phyloP scores from a whole-genome alignment of 495 filamentous ascomycete genomes.

The Geopyxis carbonaria region DNA sequence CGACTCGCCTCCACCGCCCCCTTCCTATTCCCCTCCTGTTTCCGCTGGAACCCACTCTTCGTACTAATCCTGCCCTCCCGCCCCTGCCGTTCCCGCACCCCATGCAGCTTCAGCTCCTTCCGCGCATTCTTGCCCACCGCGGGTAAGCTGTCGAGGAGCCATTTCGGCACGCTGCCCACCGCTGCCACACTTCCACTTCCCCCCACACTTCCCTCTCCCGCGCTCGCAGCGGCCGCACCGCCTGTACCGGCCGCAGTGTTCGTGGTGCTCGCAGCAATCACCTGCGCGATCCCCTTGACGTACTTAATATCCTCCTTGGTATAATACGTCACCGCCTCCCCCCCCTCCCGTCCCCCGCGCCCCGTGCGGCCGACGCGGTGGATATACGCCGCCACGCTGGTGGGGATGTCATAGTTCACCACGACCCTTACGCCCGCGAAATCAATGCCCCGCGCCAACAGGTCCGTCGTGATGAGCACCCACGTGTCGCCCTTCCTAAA shows the following conservation, averaged over 20 bases:
- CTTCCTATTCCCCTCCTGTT: constrained; percentile 55
- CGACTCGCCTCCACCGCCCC: constrained; percentile 59
- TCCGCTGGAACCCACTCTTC: constrained; percentile 76
- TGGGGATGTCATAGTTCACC: constrained; percentile 87
- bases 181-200: no score
- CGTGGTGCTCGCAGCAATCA: constrained; percentile 52
- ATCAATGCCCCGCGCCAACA: constrained; percentile 79
- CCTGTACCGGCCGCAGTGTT: constrained; percentile 27
- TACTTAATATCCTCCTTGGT: constrained; percentile 86
- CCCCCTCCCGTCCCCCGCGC: constrained; percentile 69
- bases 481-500: constrained; percentile 89
- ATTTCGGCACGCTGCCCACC: constrained; percentile 57
- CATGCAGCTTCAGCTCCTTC: constrained; percentile 62
- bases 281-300: constrained; percentile 80
- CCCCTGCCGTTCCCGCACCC: constrained; percentile 53
- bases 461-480: constrained; percentile 88
- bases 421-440: constrained; percentile 86
- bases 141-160: constrained; percentile 78
- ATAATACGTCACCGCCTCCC: constrained; percentile 84
- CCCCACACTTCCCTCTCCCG: constrained; percentile 21
- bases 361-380: constrained; percentile 89
- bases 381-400: constrained; percentile 62
- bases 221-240: not conserved
- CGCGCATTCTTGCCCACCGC: constrained; percentile 64
- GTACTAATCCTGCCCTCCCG: constrained; percentile 56